These are phyloP conservation scores for Diaporthe velutina DNA, from an alignment of 2,329 filamentous ascomycete genomes.

Conservation along the genomic window DNA sequence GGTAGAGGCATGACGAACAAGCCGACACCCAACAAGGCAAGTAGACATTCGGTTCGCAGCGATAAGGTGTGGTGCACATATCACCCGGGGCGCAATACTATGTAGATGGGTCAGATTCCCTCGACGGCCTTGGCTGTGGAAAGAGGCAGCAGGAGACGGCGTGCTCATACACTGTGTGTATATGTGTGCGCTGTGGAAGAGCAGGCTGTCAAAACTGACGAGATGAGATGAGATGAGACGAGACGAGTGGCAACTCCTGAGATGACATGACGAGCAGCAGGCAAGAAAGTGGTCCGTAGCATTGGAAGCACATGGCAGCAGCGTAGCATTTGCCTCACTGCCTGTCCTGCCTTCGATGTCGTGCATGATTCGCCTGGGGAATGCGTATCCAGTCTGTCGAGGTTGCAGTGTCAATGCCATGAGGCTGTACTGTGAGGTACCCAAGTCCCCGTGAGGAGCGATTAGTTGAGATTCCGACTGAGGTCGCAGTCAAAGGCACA, in stretches of 20 bases:
- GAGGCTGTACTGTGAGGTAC: background rate
- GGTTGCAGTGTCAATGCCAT: constrained; percentile 29
- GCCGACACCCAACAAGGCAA: background rate
- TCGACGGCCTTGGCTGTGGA: background rate
- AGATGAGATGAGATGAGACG: constrained; percentile 25
- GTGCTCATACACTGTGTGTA: background rate
- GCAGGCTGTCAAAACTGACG: constrained; percentile 21
- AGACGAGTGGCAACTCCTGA: constrained; percentile 21
- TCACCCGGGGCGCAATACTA: background rate
- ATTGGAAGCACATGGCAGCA: constrained; percentile 29
- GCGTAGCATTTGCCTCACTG: constrained; percentile 28
- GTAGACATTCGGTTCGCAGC: background rate
- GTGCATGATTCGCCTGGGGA: constrained; percentile 27
- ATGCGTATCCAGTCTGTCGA: constrained; percentile 6
- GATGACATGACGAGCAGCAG: constrained; percentile 26
- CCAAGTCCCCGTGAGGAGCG: background rate
- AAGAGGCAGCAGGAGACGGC: background rate
- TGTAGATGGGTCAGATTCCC: background rate
- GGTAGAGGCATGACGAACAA: background rate
- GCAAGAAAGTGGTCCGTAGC: constrained; percentile 16
- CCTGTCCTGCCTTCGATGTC: constrained; percentile 18
- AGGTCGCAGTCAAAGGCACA: constrained; percentile 8
- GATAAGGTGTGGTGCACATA: background rate
- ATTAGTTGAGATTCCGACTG: background rate
- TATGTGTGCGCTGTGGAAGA: background rate